Evolutionary conservation across 2,329 filamentous ascomycete species (phyloP), one percentile per base, ranked within the genome.

Genomic region (Trichophyton equinum): DNA sequence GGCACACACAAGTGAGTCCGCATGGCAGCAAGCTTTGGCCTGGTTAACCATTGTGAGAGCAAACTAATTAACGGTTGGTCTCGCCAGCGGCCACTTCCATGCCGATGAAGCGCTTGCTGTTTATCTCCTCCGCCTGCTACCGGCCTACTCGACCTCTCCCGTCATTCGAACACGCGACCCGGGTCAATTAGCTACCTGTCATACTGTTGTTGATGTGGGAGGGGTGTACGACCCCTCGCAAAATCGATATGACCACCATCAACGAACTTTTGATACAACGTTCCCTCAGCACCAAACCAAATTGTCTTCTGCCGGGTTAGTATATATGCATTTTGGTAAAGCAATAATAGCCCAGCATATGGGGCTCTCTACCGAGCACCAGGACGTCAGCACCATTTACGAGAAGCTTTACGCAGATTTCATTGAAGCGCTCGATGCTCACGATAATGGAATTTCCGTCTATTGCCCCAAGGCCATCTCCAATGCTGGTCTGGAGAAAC

Each of bases 131-230:
- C 90, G 91, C 66, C 83, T 88, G 61, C 87, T 97, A 18, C 92
- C 94, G 22, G 78, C 85, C 62, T 99, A 97, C 79, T 74, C 80
- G 61, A 77, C 81, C 67, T 86, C 90, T 27, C 73, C 80, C 49
- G 86, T 99, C 49, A 80, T 96, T 58, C 91, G 94, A 68, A 96
- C 91, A 56, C 88, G 94, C 69, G 91, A 99, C 74, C 85, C 90
- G 18, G 81, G 84, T 27, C 73, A 86, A 36, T 86, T 99, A 44
- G 82, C 84, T 46, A 83, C 82, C 62, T 96, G 92, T 80, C 89
- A 96, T 78, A 96, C 90, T 60, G 91, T 99, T 62, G 92, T 97
- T 67, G 94, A 99, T 72, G 94, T 97, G n/a, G 91, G 92, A 71
- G 92, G 91, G 68, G 88, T 92, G 74, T 97, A 99, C 77, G 87